These are phyloP conservation scores for Tetrapisispora namnaoensis DNA, from an alignment of 805 yeast species.

Conservation along the genomic window DNA sequence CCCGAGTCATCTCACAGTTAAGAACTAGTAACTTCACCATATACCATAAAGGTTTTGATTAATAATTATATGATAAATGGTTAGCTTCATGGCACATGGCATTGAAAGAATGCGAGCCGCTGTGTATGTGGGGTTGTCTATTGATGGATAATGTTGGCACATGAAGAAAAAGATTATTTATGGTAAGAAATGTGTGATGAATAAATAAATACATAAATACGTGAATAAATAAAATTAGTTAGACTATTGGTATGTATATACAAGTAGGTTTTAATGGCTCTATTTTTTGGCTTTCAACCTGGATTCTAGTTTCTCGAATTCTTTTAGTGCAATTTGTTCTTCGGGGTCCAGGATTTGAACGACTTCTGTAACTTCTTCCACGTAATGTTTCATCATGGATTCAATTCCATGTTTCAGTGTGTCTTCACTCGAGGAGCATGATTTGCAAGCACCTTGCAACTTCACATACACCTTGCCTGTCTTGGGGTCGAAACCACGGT, in stretches of 20 bases:
- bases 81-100: too few relatives aligned
- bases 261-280: not conserved
- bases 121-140: too few relatives aligned
- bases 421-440: constrained; percentile 84
- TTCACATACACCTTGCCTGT: constrained; percentile 82
- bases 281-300: constrained; percentile 13
- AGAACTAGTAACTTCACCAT: too few relatives aligned
- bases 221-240: not conserved
- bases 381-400: constrained; percentile 93
- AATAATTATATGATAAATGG: too few relatives aligned
- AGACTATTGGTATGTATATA: not conserved
- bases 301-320: constrained; percentile 76
- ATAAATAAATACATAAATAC: too few relatives aligned
- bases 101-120: too few relatives aligned
- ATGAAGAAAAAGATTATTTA: too few relatives aligned
- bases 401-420: constrained; percentile 94
- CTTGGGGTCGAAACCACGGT: constrained; percentile 73
- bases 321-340: constrained; percentile 61
- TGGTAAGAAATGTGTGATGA: too few relatives aligned
- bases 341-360: constrained; percentile 81
- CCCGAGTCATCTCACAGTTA: not conserved
- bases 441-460: constrained; percentile 91
- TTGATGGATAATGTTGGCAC: too few relatives aligned
- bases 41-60: too few relatives aligned
- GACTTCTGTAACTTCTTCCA: constrained; percentile 87